These are phyloP conservation scores for Kalaharituber pfeilii DNA, from an alignment of 2,329 filamentous ascomycete species.

Conservation along the genomic window DNA sequence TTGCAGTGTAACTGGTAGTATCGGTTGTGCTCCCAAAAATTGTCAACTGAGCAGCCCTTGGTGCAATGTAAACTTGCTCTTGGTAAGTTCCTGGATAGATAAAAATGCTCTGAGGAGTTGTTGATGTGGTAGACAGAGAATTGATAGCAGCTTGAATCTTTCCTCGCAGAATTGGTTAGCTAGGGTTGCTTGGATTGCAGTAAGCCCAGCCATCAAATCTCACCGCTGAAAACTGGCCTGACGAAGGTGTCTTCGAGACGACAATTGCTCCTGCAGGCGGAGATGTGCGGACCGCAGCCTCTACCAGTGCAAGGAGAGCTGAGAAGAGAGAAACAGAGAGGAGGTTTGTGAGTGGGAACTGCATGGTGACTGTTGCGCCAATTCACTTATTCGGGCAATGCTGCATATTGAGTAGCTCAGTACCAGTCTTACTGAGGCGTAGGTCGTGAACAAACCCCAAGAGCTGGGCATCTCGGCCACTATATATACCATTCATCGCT, in stretches of 20 bases:
- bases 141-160: slow-evolving; percentile 40
- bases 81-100: slow-evolving; percentile 43
- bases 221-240: slow-evolving; percentile 31
- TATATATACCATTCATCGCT: too few species aligned
- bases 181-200: not conserved
- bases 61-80: slow-evolving; percentile 41
- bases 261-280: slow-evolving; percentile 36
- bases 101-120: slow-evolving; percentile 42
- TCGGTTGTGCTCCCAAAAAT: slow-evolving; percentile 43
- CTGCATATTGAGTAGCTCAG: too few species aligned
- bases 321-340: too few species aligned
- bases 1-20: slow-evolving; percentile 36
- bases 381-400: too few species aligned
- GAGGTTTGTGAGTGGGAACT: too few species aligned
- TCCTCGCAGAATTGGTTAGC: slow-evolving; percentile 1
- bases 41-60: slow-evolving; percentile 34
- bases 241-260: slow-evolving; percentile 28
- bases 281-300: slow-evolving; percentile 28
- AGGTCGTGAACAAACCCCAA: too few species aligned
- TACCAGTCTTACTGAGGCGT: too few species aligned
- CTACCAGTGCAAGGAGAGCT: too few species aligned
- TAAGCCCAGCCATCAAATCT: slow-evolving; percentile 20
- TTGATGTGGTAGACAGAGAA: slow-evolving; percentile 37
- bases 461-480: too few species aligned
- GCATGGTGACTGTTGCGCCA: too few species aligned